A percentile compares a stretch with the other conserved stretches of the same genome.
Evolutionary conservation across 2,329 filamentous ascomycete genomes (phyloP).

Genomic region (Metarhizium rileyi): DNA sequence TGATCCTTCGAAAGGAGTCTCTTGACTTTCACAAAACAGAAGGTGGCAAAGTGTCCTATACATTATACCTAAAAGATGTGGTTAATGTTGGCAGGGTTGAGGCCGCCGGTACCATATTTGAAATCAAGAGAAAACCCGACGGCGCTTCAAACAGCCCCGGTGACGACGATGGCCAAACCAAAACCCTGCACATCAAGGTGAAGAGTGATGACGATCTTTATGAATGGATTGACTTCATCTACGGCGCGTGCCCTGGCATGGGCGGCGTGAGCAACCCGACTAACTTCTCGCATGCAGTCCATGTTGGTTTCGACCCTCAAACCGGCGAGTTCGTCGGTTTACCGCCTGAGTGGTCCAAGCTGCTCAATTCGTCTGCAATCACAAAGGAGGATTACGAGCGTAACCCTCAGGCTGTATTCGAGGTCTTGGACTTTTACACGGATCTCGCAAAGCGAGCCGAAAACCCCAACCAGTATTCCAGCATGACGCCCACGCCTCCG

Average conservation of each 20-base stretch:
- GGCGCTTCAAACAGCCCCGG: slow-evolving; percentile 61
- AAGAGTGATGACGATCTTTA: slow-evolving; percentile 96
- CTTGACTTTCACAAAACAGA: slow-evolving; percentile 93
- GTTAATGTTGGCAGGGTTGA: slow-evolving; percentile 87
- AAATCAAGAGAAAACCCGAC: slow-evolving; percentile 71
- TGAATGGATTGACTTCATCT: slow-evolving; percentile 98
- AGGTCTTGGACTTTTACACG: slow-evolving; percentile 78
- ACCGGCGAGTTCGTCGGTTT: slow-evolving; percentile 92
- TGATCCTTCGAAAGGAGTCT: slow-evolving; percentile 85
- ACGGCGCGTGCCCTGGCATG: slow-evolving; percentile 93
- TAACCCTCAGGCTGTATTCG: slow-evolving; percentile 78
- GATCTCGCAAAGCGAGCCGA: slow-evolving; percentile 70
- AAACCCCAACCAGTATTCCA: slow-evolving; percentile 59
- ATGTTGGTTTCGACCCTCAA: slow-evolving; percentile 93
- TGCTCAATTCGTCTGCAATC: slow-evolving; percentile 91
- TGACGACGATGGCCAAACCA: slow-evolving; percentile 70
- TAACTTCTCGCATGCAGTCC: slow-evolving; percentile 93
- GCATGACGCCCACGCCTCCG: slow-evolving; percentile 58
- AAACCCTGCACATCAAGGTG: slow-evolving; percentile 83
- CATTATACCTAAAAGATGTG: slow-evolving; percentile 77
- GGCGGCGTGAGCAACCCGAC: slow-evolving; percentile 97
- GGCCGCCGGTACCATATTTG: slow-evolving; percentile 83
- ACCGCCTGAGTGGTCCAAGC: slow-evolving; percentile 92
- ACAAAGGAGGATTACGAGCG: slow-evolving; percentile 98
- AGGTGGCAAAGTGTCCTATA: slow-evolving; percentile 77